phyloP scores from a whole-genome alignment of 2,329 filamentous ascomycete genomes.

The Colletotrichum trifolii region DNA sequence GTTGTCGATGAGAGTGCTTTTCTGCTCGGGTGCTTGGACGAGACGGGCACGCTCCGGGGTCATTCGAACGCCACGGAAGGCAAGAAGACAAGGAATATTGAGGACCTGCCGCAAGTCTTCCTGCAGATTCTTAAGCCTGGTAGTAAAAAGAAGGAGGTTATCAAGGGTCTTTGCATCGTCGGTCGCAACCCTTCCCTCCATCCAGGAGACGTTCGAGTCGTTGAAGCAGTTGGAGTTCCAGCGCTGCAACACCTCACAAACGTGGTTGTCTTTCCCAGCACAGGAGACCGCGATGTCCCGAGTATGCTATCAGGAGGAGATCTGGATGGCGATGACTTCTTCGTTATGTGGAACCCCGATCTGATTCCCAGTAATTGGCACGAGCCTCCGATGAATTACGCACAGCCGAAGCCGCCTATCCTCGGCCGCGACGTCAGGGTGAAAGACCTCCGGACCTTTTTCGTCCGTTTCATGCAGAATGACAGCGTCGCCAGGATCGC shows the following conservation, averaged over 20 bases:
- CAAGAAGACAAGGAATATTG: slow-evolving; percentile 53
- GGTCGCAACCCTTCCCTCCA: slow-evolving; percentile 95
- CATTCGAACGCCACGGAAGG: slow-evolving; percentile 65
- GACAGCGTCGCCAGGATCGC: slow-evolving; percentile 85
- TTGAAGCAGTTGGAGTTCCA: slow-evolving; percentile 81
- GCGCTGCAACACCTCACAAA: slow-evolving; percentile 82
- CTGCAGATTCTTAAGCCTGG: slow-evolving; percentile 77
- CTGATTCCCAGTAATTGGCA: slow-evolving; percentile 80
- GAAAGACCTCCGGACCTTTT: slow-evolving; percentile 83
- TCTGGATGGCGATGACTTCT: slow-evolving; percentile 94
- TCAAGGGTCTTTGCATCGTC: slow-evolving; percentile 83
- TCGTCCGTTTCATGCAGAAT: slow-evolving; percentile 93
- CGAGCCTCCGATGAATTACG: slow-evolving; percentile 81
- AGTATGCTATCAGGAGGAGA: slow-evolving; percentile 98
- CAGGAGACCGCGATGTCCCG: slow-evolving; percentile 84
- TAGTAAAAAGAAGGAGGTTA: slow-evolving; percentile 65
- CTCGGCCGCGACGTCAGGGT: slow-evolving; percentile 73
- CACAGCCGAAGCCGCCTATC: slow-evolving; percentile 64
- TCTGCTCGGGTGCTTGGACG: slow-evolving; percentile 88
- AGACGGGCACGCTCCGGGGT: slow-evolving; percentile 80
- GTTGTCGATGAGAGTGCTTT: slow-evolving; percentile 86
- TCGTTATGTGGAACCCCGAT: slow-evolving; percentile 88
- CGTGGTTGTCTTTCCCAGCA: slow-evolving; percentile 87
- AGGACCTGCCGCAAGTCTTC: slow-evolving; percentile 85
- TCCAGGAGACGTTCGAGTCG: slow-evolving; percentile 89